Evolutionary conservation across 306 rosid genomes (phyloP), one percentile per base, ranked within the genome.

Genomic region (Quercus aquifolioides): DNA sequence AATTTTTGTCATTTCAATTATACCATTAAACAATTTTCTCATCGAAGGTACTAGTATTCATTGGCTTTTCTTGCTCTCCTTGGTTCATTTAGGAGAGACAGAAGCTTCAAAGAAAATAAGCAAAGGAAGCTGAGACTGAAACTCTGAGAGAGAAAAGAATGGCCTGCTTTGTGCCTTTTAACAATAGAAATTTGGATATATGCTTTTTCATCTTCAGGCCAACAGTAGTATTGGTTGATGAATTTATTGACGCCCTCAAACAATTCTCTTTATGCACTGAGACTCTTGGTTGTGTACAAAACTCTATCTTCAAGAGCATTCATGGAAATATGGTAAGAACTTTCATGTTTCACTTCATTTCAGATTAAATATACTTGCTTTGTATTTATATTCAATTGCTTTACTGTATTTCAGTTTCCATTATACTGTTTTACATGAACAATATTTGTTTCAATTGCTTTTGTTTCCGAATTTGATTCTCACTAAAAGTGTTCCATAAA

Each of bases 161-260:
- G 91, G 89, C 90, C 33, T 94, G 95, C 84, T 94, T 71, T 81
- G 84, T 91, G 33, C 89, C 95, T 41, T 94, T 94, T 60, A 83
- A 78, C 83, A 82, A 74, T 31, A 86, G 82, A 68, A 86, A 90
- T 74, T 68, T 90, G 81, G 93, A 89, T 62, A 17, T 87, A 28
- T 89, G 92, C 62, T 81, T 94, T 64, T 89, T 94, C 57, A 83
- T 91, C 67, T 91, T 94, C 85, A 91, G 90, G 80, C 94, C 98
- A 76, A 91, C 94, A 1, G 74, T 91, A 35, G 91, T 91, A 6
- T 75, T 87, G 13, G 82, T 90, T 1, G 94, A 87, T 77, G 89
- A 90, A 26, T 88, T 94, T 58, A 84, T 94, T 71, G 89, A 84
- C 67, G 90, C 77, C 1, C 89, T 94, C 26, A 84, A 89, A 21